Evolutionary conservation across 371 early-diverging fungal species (phyloP), one percentile per base, ranked within the genome.

Genomic region (Quaeritorhiza haematococci): DNA sequence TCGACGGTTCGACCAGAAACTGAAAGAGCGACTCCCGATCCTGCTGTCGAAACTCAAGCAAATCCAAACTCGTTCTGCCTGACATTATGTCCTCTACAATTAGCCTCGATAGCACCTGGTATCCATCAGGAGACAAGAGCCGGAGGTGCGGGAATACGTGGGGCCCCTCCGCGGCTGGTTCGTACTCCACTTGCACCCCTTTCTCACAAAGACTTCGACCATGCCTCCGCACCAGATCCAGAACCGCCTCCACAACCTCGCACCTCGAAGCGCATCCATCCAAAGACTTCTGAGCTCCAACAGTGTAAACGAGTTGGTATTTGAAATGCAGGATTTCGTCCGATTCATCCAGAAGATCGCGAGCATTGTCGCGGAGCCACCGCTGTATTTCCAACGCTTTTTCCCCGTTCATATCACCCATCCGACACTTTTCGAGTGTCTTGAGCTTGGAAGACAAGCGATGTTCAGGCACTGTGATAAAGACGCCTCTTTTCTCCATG

Each of bases 301-400:
- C 49, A 6, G 65, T 53, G 49, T 65, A 65, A 10, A 65, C 52
- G 8, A 65, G 33, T 35, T 65, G 65, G 50, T 61, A 65, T 30
- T 49, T 38, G 33, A 56, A 46, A 21, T 27, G 3, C 21, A 65
- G 35, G 6, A 65, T 8, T 33, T 42, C 61, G 41, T 65, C 65
- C n/a, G 32, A 30, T 33, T 61, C 57, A 52, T 61, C 65, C 23
- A 61, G 23, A 26, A 58, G 4, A 29, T 44, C 41, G 28, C 15
- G 8, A 33, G 5, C 43, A 13, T 26, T 49, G n/a, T 8, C 8
- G 47, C 10, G 19, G 29, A 6, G 19, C 35, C 17, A 57, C 49
- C 33, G 28, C 6, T 8, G n/a, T 27, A 23, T 27, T 27, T 19
- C 10, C 10, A 17, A 55, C 21, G 13, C 28, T 49, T 21, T 56